These are phyloP conservation scores for Streptanthus diversifolius DNA, from an alignment of 345 rosid genomes.

Conservation along the genomic window DNA sequence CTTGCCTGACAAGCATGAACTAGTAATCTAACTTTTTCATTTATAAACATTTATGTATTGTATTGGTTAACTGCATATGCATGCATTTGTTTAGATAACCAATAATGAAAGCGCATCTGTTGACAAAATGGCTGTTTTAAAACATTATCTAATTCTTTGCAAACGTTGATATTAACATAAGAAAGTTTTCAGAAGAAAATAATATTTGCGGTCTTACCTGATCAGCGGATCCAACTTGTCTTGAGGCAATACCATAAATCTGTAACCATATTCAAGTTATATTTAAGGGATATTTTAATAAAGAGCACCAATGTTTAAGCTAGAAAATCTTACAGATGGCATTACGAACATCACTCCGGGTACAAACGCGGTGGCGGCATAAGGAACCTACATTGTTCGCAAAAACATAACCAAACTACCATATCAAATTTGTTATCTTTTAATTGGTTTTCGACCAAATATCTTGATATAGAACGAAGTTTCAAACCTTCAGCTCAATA, in stretches of 20 bases:
- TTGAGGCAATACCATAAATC: constrained; percentile 63
- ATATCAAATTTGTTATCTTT: background rate
- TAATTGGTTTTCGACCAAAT: background rate
- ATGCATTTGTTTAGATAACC: background rate
- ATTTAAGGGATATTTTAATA: background rate
- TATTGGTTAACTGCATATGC: background rate
- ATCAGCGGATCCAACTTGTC: constrained; percentile 62
- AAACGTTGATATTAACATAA: background rate
- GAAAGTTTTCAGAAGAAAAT: background rate
- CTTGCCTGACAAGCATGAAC: background rate
- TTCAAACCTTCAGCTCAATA: too few relatives aligned
- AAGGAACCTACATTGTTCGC: constrained; percentile 59
- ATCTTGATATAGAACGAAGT: too few relatives aligned
- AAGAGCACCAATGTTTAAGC: background rate
- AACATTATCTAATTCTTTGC: background rate
- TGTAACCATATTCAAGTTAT: background rate
- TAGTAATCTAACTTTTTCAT: too few relatives aligned
- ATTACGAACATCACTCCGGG: constrained; percentile 37
- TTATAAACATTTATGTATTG: too few relatives aligned
- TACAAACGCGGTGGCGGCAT: constrained; percentile 40
- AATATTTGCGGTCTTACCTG: constrained; percentile 44
- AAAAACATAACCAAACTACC: background rate
- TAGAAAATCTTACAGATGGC: constrained; percentile 56
- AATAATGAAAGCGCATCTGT: background rate
- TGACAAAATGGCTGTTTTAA: background rate